These are phyloP conservation scores for Physcia stellaris DNA, from an alignment of 495 filamentous ascomycete species.

Conservation along the genomic window DNA sequence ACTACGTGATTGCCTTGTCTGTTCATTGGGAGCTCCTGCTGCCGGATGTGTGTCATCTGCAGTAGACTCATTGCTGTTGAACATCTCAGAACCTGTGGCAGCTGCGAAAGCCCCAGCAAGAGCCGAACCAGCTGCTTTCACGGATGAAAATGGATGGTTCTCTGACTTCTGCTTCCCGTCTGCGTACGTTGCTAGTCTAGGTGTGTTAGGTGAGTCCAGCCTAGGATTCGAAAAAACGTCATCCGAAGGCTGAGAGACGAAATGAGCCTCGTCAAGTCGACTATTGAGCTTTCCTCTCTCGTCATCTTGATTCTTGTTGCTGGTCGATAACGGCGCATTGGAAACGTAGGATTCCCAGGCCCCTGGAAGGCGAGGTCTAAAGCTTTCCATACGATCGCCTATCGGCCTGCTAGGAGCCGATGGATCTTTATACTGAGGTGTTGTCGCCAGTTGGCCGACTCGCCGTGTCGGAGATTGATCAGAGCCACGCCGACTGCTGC, in stretches of 20 bases:
- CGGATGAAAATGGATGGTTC: slow-evolving; percentile 12
- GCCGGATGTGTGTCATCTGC: neutral
- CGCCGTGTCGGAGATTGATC: slow-evolving; percentile 18
- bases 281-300: no score
- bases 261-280: no score
- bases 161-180: no score
- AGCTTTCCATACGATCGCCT: slow-evolving; percentile 23
- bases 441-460: slow-evolving; percentile 6
- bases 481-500: slow-evolving; percentile 16
- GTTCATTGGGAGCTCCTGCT: neutral
- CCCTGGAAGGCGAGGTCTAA: slow-evolving; percentile 49
- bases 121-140: slow-evolving; percentile 14
- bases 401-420: slow-evolving; percentile 18
- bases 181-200: no score
- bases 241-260: no score
- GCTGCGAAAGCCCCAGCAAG: slow-evolving; percentile 12
- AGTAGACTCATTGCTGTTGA: neutral
- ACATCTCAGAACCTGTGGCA: slow-evolving; percentile 7
- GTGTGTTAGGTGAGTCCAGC: no score
- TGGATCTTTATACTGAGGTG: slow-evolving; percentile 5
- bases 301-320: no score
- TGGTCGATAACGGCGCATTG: no score
- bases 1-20: neutral
- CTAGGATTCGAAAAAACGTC: no score
- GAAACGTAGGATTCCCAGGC: slow-evolving; percentile 49